Evolutionary conservation across 169 alveolate species (phyloP).

Genomic region (Eimeria praecox): DNA sequence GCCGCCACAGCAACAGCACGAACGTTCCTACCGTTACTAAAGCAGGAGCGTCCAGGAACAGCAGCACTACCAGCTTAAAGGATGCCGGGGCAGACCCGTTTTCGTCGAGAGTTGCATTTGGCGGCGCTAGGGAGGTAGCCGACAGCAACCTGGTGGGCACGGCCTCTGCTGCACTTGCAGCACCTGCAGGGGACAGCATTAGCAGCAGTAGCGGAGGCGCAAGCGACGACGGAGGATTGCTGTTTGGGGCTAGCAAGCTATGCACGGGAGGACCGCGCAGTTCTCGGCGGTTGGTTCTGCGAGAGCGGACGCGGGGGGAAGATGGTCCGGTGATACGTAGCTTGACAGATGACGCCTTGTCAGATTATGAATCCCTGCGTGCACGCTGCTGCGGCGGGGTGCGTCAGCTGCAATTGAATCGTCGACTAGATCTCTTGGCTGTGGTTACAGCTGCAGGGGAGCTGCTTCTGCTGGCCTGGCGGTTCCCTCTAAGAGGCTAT

Average conservation of each 20-base stretch:
- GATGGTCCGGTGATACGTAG: background rate
- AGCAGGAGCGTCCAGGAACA: background rate
- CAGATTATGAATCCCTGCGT: background rate
- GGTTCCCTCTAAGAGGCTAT: conserved; percentile 56
- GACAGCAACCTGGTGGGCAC: background rate
- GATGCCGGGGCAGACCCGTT: background rate
- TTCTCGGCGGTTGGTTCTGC: background rate
- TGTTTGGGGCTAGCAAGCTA: background rate
- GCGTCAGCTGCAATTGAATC: conserved; percentile 59
- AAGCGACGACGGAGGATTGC: conserved; percentile 3
- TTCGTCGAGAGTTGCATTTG: background rate
- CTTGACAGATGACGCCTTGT: conserved; percentile 29
- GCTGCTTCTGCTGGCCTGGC: conserved; percentile 73
- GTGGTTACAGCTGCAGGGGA: conserved; percentile 76
- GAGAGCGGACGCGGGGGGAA: background rate
- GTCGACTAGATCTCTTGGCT: conserved; percentile 53
- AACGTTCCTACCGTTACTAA: background rate
- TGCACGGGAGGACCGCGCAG: background rate
- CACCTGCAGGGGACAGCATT: background rate
- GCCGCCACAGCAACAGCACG: conserved; percentile 20
- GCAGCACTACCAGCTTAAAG: background rate
- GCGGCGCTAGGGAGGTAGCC: background rate
- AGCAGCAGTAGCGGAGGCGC: conserved; percentile 29
- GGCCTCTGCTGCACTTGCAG: conserved; percentile 1
- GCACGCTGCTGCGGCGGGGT: conserved; percentile 50